Base-by-base conservation (phyloP, 106 monocot genomes). In the Dendrobium nobile region DNA sequence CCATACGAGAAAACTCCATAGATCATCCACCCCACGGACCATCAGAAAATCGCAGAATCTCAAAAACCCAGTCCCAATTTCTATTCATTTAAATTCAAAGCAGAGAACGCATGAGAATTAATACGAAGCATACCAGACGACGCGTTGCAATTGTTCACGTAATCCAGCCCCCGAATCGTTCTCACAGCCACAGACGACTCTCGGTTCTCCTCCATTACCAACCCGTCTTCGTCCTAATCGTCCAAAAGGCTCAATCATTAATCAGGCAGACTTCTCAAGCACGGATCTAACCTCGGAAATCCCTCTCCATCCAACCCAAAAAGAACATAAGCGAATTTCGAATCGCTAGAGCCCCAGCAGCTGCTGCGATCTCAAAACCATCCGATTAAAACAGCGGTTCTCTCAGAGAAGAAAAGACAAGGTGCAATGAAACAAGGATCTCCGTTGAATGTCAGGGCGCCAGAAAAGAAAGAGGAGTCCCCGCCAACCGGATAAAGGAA, bases 161-260 rank as follows among this genome's bases (percentile, higher is more conserved):
- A 85, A 78, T 85, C 86, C 28, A 86, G 33, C 7, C 87, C 92
- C 67, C 87, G 92, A 22, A 91, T 54, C 82, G 92, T 90, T 87
- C 87, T 89, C 73, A 92, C 90, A 20, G 90, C 90, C 79, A 92
- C 87, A 58, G 89, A 95, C 5, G 90, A 87, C 10, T 83, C 90
- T 8, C 85, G 86, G 73, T 47, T 87, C 51, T 82, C 92, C 24
- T 87, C 89, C 92, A 92, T 91, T 70, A 81, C 80, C 67, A 47
- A 76, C 47, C 47, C 47, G 47, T 11, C 47, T 1, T 19, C 27
- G 26, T 48, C 48, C 47, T 78, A 85, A 51, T 26, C 78, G 17
- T 76, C 77, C 72, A 44, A 70, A 45, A 59, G 41, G 41, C 9
- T 68, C 59, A 44, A 33, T n/a, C 26, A 77, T 67, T 42, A 11